These are phyloP conservation scores for Colletotrichum chrysophilum DNA, from an alignment of 2,329 filamentous ascomycete genomes.

Conservation along the genomic window DNA sequence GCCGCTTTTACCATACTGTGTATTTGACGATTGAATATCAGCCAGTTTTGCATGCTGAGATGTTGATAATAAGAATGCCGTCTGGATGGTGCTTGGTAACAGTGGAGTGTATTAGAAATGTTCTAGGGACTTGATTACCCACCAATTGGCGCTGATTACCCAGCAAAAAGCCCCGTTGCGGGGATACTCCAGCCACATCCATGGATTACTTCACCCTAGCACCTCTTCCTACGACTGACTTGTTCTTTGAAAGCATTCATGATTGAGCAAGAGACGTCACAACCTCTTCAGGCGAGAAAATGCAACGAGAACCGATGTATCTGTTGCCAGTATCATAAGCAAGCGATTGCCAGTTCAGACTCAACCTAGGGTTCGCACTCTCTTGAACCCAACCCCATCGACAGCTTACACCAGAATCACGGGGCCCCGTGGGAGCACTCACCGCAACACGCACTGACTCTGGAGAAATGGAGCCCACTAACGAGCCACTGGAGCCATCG, in stretches of 20 bases:
- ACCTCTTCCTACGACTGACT: background rate
- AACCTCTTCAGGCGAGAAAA: too few species aligned
- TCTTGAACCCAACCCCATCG: background rate
- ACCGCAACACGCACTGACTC: background rate
- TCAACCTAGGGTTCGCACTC: background rate
- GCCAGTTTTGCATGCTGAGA: background rate
- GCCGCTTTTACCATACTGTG: background rate
- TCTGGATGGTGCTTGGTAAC: background rate
- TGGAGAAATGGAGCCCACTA: background rate
- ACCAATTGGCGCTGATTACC: background rate
- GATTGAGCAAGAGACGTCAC: background rate
- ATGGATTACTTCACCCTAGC: background rate
- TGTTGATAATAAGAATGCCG: background rate
- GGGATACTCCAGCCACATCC: background rate
- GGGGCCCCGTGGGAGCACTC: background rate
- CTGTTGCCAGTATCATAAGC: too few species aligned
- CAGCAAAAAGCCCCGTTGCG: background rate
- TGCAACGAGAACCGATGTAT: too few species aligned
- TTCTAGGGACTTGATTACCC: background rate
- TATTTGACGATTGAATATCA: fast-evolving
- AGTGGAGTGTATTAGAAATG: background rate
- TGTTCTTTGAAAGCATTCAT: background rate
- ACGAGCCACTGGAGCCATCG: constrained; percentile 66
- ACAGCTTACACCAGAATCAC: background rate
- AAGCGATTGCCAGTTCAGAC: background rate